These are phyloP conservation scores for Phytophthora kernoviae DNA, from an alignment of 352 stramenopile genomes.

Conservation along the genomic window DNA sequence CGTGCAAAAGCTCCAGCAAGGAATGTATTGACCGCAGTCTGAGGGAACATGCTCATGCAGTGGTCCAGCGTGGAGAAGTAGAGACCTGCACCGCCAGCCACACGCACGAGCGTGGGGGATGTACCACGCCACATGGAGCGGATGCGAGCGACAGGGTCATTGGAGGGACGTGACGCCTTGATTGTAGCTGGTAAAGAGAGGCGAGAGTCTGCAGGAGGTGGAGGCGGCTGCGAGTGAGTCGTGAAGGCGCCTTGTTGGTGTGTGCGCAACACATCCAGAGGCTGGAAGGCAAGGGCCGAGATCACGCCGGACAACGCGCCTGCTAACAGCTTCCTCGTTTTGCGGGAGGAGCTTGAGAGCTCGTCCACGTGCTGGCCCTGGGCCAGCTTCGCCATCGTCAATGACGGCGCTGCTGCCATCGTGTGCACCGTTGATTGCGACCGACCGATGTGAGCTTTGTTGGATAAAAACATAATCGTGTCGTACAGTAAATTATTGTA, in stretches of 20 bases:
- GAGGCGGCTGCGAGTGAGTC: conserved; percentile 13
- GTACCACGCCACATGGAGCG: conserved; percentile 86
- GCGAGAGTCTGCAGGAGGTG: conserved; percentile 8
- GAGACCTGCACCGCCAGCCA: conserved; percentile 78
- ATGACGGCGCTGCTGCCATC: conserved; percentile 25
- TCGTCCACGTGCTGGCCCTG: conserved; percentile 35
- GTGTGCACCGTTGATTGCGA: conserved; percentile 6
- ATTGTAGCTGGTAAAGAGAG: conserved; percentile 23
- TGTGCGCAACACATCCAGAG: conserved; percentile 84
- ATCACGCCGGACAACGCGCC: conserved; percentile 79
- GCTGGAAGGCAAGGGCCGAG: conserved; percentile 85
- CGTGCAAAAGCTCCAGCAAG: conserved; percentile 81
- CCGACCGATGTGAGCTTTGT: too few species aligned
- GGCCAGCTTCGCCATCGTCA: conserved; percentile 30
- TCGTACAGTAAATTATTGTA: neutral
- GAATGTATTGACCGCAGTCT: conserved; percentile 76
- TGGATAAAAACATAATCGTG: too few species aligned
- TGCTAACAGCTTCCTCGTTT: conserved; percentile 75
- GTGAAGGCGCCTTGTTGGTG: conserved; percentile 85
- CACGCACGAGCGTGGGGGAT: conserved; percentile 78
- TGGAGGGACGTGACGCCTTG: conserved; percentile 16
- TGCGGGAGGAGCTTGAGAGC: conserved; percentile 37
- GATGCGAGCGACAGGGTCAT: conserved; percentile 38
- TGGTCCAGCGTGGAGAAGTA: conserved; percentile 87
- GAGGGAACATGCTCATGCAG: conserved; percentile 57